Conservation (phyloP, 2,329 filamentous ascomycete species). For the Chlorencoelia australis region DNA sequence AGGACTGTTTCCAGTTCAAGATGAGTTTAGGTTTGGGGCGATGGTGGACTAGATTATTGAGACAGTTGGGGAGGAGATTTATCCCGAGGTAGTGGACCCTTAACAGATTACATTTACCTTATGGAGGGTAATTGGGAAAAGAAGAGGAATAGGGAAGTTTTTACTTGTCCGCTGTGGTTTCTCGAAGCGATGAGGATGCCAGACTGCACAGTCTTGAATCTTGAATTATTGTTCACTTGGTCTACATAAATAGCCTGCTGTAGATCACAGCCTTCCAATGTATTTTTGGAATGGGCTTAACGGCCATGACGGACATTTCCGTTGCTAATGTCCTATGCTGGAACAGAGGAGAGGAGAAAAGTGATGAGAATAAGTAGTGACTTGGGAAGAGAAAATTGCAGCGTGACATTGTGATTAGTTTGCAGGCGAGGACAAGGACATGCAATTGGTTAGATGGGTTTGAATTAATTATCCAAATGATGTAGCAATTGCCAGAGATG, state of each 20-base stretch:
- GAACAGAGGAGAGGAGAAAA: slow-evolving; percentile 6
- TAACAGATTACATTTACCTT: slow-evolving; percentile 49
- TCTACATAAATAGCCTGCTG: slow-evolving; percentile 17
- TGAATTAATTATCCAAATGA: no score
- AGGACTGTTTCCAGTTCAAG: slow-evolving; percentile 49
- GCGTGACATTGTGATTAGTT: slow-evolving; percentile 4
- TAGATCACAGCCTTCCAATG: slow-evolving; percentile 20
- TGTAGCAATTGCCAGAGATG: no score
- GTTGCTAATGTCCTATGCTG: slow-evolving; percentile 20
- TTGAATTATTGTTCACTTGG: slow-evolving; percentile 6
- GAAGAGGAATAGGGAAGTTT: neutral
- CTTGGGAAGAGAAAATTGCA: no score
- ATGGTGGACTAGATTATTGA: no score
- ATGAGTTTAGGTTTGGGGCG: slow-evolving; percentile 52
- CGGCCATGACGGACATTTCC: slow-evolving; percentile 14
- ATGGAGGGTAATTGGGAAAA: no score
- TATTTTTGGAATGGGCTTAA: slow-evolving; percentile 13
- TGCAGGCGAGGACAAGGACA: no score
- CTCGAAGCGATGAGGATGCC: slow-evolving; percentile 50
- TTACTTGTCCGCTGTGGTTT: slow-evolving; percentile 42
- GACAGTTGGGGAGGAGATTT: no score
- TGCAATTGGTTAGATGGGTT: no score
- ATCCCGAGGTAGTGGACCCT: slow-evolving; percentile 40
- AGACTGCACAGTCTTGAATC: slow-evolving; percentile 21
- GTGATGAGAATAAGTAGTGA: neutral